Base-by-base conservation (phyloP, 257 asterid species). In the Cynanchum wilfordii region DNA sequence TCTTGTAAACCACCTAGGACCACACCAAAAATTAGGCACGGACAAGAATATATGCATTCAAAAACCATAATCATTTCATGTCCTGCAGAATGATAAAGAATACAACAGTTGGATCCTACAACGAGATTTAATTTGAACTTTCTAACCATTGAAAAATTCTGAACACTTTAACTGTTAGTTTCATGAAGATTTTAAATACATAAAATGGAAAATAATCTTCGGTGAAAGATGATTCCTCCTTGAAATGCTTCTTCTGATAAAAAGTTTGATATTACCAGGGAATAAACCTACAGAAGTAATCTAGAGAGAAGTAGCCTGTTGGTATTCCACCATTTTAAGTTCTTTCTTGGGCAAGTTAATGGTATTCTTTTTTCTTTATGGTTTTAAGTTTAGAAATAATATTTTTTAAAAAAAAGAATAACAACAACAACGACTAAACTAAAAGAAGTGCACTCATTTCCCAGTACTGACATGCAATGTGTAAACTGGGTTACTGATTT, bases 1-100 rank as follows among this genome's bases (percentile, higher is more conserved):
- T 85, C 87, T 87, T 50, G 97, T 91, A 86, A 94, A 87, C 88
- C 89, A 94, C 84, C 98, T 91, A 90, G 71, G 15, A 58, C 59
- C 69, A 73, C 42, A 78, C 59, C 24, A 38, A 68, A 66, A 20
- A 73, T 58, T 40, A 66, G 54, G 72, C 54, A 73, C 44, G n/a
- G 51, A 70, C 17, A 50, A 45, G 33, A 50, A 19, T 33, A 44
- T 65, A 51, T 58, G 57, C 50, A 55, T 55, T 42, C 33, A 33
- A 15, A 56, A 47, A 54, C 12, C 47, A 15, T 15, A 40, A 42
- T 29, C 15, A 12, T 38, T 70, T 77, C 5, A 13, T 52, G 55
- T 25, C 9, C 69, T 40, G 60, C 73, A 44, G 29, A 33, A 49
- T 27, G 12, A 74, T 50, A 52, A 33, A 73, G 47, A 36, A 42